These are phyloP conservation scores for Serendipita sp. DNA, from an alignment of 768 basidiomycete species.

Conservation along the genomic window DNA sequence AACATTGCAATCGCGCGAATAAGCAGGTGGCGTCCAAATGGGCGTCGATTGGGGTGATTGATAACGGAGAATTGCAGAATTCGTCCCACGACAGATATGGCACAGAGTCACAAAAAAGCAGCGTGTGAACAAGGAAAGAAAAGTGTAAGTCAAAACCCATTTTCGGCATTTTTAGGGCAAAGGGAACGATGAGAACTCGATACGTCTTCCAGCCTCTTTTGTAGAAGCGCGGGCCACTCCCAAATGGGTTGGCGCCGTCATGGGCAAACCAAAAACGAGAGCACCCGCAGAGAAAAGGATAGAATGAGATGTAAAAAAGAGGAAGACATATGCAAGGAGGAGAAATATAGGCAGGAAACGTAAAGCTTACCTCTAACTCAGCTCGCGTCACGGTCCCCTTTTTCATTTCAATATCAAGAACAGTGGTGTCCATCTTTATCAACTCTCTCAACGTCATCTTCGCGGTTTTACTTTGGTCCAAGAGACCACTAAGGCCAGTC, in stretches of 20 bases:
- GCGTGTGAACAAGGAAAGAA: too few relatives aligned
- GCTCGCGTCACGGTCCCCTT: not conserved
- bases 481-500: not conserved
- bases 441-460: not conserved
- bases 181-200: not conserved
- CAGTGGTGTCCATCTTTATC: not conserved
- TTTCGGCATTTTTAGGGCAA: not conserved
- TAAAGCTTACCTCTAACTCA: not conserved
- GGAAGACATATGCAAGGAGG: not conserved
- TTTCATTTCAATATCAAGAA: slow-evolving; percentile 3
- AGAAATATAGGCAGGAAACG: not conserved
- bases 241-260: too few relatives aligned
- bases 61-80: too few relatives aligned
- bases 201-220: not conserved
- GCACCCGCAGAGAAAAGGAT: too few relatives aligned
- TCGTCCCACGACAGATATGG: too few relatives aligned
- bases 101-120: too few relatives aligned
- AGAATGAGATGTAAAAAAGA: not conserved
- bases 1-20: not conserved
- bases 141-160: not conserved
- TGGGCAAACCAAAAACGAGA: too few relatives aligned
- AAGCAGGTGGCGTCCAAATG: not conserved
- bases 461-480: not conserved
- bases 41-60: not conserved
- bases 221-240: not conserved